phyloP scores from a whole-genome alignment of 2,329 filamentous ascomycete species.

The Neonectria faginata region DNA sequence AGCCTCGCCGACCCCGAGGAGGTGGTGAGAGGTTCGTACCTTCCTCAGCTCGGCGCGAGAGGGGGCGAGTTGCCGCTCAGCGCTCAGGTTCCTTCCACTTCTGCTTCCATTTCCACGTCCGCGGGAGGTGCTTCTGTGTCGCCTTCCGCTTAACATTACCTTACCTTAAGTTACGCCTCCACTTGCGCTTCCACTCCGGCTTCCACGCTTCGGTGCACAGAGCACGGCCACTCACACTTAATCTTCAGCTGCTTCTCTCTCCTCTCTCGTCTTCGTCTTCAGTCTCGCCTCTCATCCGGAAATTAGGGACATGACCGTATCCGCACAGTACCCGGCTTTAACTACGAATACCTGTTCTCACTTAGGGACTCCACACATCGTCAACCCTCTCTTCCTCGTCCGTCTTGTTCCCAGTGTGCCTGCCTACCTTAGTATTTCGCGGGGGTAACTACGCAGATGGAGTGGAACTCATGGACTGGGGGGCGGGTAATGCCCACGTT shows the following conservation, averaged over 20 bases:
- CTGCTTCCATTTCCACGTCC: background rate
- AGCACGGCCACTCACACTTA: too few relatives aligned
- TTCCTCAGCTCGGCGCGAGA: too few relatives aligned
- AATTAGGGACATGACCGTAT: too few relatives aligned
- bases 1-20: background rate
- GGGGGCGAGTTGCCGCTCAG: background rate
- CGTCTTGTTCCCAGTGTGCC: too few relatives aligned
- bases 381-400: too few relatives aligned
- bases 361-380: background rate
- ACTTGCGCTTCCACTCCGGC: background rate
- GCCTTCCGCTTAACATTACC: too few relatives aligned
- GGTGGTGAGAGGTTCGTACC: background rate
- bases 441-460: slow-evolving; percentile 1
- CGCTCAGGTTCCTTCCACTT: background rate
- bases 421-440: background rate
- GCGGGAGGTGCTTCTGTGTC: background rate
- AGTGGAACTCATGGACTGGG: background rate
- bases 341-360: too few relatives aligned
- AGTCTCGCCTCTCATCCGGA: background rate
- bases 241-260: too few relatives aligned
- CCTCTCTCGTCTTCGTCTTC: background rate
- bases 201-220: background rate
- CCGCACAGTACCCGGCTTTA: background rate
- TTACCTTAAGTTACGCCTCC: background rate
- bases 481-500: background rate